These are phyloP conservation scores for Seiridium cupressi DNA, from an alignment of 2,329 filamentous ascomycete genomes.

Conservation along the genomic window DNA sequence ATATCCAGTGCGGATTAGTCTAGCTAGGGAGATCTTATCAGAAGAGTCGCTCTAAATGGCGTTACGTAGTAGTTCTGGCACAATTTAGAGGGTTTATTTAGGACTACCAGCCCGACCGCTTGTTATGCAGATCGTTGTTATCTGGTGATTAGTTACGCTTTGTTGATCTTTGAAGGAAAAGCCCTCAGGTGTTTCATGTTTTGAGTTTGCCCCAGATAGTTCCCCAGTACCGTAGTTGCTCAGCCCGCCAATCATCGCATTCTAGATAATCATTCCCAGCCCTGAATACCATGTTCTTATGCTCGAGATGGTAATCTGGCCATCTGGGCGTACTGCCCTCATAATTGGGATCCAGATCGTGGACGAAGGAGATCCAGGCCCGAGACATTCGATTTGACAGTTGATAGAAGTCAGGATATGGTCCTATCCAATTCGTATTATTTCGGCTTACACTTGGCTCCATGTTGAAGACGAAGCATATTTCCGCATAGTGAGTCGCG, in stretches of 20 bases:
- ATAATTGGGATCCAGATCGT: neutral
- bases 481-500: neutral
- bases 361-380: constrained; percentile 1
- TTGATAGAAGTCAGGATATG: neutral
- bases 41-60: no score
- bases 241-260: neutral
- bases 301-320: neutral
- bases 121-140: no score
- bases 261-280: neutral
- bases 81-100: no score
- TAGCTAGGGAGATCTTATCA: neutral
- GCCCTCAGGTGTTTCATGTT: neutral
- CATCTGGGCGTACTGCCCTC: neutral
- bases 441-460: neutral
- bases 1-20: neutral
- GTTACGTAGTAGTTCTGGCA: no score
- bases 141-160: no score
- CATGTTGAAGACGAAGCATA: constrained; percentile 1
- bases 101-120: no score
- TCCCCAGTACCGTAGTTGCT: neutral
- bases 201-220: neutral
- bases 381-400: neutral
- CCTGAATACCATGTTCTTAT: neutral
- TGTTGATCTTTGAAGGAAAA: no score
- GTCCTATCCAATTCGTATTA: neutral